Evolutionary conservation across 2,329 filamentous ascomycete species (phyloP), one percentile per base, ranked within the genome.

Genomic region (Aspergillus chevalieri): DNA sequence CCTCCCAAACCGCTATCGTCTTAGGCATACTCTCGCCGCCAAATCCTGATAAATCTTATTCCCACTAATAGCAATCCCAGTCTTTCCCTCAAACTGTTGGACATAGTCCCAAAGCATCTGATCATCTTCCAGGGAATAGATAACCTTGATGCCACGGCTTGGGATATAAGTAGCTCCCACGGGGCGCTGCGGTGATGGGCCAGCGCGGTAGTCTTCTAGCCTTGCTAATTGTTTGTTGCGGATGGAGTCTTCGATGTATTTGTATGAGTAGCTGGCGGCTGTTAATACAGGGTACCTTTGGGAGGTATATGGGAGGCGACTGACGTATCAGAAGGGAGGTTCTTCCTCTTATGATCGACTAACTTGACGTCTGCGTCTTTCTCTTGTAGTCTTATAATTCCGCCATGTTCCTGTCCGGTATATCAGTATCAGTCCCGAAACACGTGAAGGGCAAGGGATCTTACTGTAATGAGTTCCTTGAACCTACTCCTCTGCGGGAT

Each of bases 311-410:
- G 21, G 33, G 43, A 36, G 26, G 34, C 43, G 44, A 33, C 71
- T 44, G 67, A 76, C 67, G 75, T 76, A 41, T 77, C 75, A 1
- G 73, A 63, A 12, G 77, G 75, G 26, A 71, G 67, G 52, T 78
- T 72, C 52, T 71, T 74, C 53, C 69, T 76, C 36, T 70, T 57
- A 60, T 84, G 80, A 62, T 85, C 82, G 17, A 80, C 78, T 42
- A 85, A 75, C 47, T 74, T 68, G 55, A 81, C 73, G 57, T 84
- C 79, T 42, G 82, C 81, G 44, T 77, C 67, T 52, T 74, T 76
- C 55, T 84, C 81, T 38, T 76, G 58, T 14, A 65, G 58, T 5
- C 80, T 76, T 14, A 84, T 63, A 14, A 67, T 59, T 3, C 82
- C 82, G 43, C 81, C 81, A 64, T 84, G 76, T 54, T 65, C 64